Base-by-base conservation (phyloP, 345 rosid species). In the Gossypium thurberi region DNA sequence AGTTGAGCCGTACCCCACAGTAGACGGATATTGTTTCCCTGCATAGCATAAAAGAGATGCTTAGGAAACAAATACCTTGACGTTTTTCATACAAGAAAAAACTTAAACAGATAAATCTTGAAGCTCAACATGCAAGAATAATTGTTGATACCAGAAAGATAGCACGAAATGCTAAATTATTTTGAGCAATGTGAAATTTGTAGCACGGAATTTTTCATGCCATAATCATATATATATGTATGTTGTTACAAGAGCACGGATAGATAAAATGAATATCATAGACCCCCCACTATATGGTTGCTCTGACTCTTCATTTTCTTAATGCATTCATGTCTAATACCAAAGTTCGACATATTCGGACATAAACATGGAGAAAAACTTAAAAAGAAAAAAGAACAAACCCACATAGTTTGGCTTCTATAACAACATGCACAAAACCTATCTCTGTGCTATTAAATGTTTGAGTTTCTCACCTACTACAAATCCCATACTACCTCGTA, bases 1-100 rank as follows among this genome's bases (percentile, higher is more conserved):
- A 92, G 85, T 79, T 95, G 98, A 81, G 99, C 92, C 61, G 99
- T 95, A 71, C 97, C 99, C 98, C 99, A 92, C 78, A 92, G 72
- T 7, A 93, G 98, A 44, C 71, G 79, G 50, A 90, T 91, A 58
- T 87, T 87, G 71, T 81, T 82, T 78, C 89, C 98, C 98, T 94
- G 86, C 70, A 77, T 67, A 48, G 43, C 26, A 10, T 67, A 67
- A 26, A 2, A 23, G 40, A 66, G 20, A 23, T 23, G 11, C 44
- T 43, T 18, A 4, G 10, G 26, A 65, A 43, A 43, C 10, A 44
- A 17, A 65, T 11, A 33, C 6, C 40, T 33, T 33, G 15, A 15
- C 23, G 42, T 17, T 20, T 37, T 63, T 63, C 25, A 63, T 17
- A 40, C 14, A 40, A 63, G 14, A 37, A 37, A n/a, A 46, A 63